Conservation (phyloP, 768 basidiomycete genomes). For the Hypholoma fasciculare region DNA sequence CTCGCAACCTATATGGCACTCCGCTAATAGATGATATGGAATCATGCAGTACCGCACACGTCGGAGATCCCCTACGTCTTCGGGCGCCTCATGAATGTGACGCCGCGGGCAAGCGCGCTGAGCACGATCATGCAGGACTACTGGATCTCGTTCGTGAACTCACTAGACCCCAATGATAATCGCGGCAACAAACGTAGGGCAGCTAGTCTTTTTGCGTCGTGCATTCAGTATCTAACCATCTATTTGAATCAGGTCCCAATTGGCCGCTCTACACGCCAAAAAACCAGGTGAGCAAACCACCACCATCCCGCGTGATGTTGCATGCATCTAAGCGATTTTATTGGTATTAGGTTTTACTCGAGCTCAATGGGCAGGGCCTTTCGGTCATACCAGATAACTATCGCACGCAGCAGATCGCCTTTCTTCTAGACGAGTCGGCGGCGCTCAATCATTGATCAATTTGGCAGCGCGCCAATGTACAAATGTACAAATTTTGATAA, state of each 20-base stretch:
- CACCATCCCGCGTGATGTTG: not conserved
- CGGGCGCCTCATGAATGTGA: conserved; percentile 19
- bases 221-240: not conserved
- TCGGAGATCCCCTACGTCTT: conserved; percentile 32
- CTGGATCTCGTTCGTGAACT: conserved; percentile 37
- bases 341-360: not conserved
- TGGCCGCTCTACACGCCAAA: conserved; percentile 10
- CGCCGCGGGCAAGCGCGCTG: conserved; percentile 13
- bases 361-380: conserved; percentile 3
- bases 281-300: conserved; percentile 1
- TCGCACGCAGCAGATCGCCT: conserved; percentile 4
- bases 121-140: conserved; percentile 34
- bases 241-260: conserved; percentile 1
- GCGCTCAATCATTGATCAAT: conserved; percentile 5
- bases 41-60: conserved; percentile 11
- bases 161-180: conserved; percentile 35
- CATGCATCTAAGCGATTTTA: too few relatives aligned
- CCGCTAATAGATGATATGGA: not conserved
- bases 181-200: conserved; percentile 15
- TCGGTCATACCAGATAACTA: conserved; percentile 4
- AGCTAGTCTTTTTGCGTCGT: not conserved
- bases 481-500: too few relatives aligned
- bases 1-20: not conserved
- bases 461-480: too few relatives aligned
- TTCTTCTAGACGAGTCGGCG: conserved; percentile 5